These are phyloP conservation scores for Syzygium syzygioides DNA, from an alignment of 441 rosid species.

Conservation along the genomic window DNA sequence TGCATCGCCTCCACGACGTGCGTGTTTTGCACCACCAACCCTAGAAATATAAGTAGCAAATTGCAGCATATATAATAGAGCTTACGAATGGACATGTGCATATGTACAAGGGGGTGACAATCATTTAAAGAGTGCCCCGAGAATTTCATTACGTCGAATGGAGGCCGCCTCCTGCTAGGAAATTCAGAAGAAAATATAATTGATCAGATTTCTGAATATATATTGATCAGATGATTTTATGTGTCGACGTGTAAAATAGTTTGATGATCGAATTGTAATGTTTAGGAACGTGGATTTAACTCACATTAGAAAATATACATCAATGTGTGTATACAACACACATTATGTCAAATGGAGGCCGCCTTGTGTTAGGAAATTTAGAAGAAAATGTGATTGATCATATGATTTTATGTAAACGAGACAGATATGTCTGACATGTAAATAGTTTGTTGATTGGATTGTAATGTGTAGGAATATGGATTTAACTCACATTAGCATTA, in stretches of 20 bases:
- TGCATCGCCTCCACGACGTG: accelerated
- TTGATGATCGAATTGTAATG: background rate
- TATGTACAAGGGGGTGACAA: background rate
- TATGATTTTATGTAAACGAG: background rate
- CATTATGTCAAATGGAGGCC: background rate
- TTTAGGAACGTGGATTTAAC: background rate
- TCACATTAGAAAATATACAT: background rate
- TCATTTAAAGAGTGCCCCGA: background rate
- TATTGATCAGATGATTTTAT: background rate
- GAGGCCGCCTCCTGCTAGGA: background rate
- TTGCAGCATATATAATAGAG: accelerated
- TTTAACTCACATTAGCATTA: background rate
- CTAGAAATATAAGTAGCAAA: background rate
- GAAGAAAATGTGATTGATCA: background rate
- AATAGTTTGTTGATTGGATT: background rate
- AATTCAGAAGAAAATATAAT: background rate
- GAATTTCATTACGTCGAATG: background rate
- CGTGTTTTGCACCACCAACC: too few species aligned
- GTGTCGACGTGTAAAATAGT: background rate
- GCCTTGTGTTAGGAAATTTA: background rate
- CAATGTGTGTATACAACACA: too few species aligned
- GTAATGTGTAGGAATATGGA: background rate
- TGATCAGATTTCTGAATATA: background rate
- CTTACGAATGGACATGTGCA: background rate
- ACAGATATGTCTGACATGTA: background rate